Base-by-base conservation (phyloP, 805 yeast species). In the Pichia nakasei region DNA sequence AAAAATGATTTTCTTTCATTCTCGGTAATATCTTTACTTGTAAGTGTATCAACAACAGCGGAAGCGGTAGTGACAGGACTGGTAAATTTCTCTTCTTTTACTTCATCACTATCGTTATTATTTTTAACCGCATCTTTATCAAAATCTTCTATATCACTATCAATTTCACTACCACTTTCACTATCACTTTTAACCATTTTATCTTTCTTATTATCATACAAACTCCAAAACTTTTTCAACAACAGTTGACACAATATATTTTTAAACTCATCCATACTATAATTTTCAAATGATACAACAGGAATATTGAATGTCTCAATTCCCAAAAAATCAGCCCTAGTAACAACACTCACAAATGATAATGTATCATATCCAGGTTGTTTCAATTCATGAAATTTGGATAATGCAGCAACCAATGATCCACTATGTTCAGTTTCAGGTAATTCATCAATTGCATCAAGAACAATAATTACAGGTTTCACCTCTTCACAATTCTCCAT, bases 371-470 rank as follows among this genome's bases (percentile, higher is more conserved):
- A 38, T 20, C 53, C 45, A 9, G 63, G 48, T 9, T 49, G 48
- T 11, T 68, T 53, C 44, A 67, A 66, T 42, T 75, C 79, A 43
- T 69, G 67, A n/a, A 75, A 49, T 47, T 64, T 57, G 1, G 68
- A 50, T 44, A 75, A 65, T 1, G 71, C 65, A 19, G 61, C 51
- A 37, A 68, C 61, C 18, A 74, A 47, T 17, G 65, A 71, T n/a
- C 63, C 59, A 0, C 68, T 62, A 27, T 51, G 48, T 24, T 58
- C 58, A 15, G 34, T 38, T 26, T 71, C 66, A 35, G 66, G 68
- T 18, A 62, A 42, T 19, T 47, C 39, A 52, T 75, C 80, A 17
- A 75, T 57, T 5, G 68, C 55, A 50, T 75, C 80, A 12, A 75
- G 56, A 2, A 75, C 71, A 36, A 75, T 52, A 9, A 74, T 65